A percentile compares a stretch with the other conserved stretches of the same genome.
phyloP scores from a whole-genome alignment of 192 early-diverging fungal species.

The Lobosporangium transversale region DNA sequence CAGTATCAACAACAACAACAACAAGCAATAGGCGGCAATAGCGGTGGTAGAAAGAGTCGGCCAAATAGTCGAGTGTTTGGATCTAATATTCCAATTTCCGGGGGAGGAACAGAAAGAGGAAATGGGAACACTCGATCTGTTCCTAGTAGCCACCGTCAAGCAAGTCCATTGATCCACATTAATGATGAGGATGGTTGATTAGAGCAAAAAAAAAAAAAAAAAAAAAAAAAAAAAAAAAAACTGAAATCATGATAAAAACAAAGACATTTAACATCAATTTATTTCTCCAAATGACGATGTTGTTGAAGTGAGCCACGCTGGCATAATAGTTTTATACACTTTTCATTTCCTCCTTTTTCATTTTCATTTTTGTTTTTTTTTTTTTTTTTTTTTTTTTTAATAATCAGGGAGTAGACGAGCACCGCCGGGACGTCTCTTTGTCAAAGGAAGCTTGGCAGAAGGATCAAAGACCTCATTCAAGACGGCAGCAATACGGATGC shows the following conservation, averaged over 20 bases:
- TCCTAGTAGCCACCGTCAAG: conserved; percentile 3
- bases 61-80: conserved; percentile 43
- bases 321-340: too few relatives aligned
- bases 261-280: too few relatives aligned
- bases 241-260: too few relatives aligned
- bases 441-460: background rate
- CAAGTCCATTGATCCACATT: conserved; percentile 25
- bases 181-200: conserved; percentile 23
- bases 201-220: background rate
- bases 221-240: background rate
- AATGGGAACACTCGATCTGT: background rate
- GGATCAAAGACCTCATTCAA: conserved; percentile 51
- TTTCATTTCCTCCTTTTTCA: too few relatives aligned
- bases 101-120: background rate
- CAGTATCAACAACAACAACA: background rate
- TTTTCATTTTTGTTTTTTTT: too few relatives aligned
- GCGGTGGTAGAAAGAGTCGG: conserved; percentile 22
- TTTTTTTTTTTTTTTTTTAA: conserved; percentile 4
- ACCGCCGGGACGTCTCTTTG: conserved; percentile 1
- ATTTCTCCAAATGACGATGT: background rate
- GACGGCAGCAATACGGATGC: conserved; percentile 57
- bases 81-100: background rate
- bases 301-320: background rate
- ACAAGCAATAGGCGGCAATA: background rate
- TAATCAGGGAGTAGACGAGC: conserved; percentile 4